Evolutionary conservation across 2,329 filamentous ascomycete genomes (phyloP).

Genomic region (Cladosporium cucumerinum): DNA sequence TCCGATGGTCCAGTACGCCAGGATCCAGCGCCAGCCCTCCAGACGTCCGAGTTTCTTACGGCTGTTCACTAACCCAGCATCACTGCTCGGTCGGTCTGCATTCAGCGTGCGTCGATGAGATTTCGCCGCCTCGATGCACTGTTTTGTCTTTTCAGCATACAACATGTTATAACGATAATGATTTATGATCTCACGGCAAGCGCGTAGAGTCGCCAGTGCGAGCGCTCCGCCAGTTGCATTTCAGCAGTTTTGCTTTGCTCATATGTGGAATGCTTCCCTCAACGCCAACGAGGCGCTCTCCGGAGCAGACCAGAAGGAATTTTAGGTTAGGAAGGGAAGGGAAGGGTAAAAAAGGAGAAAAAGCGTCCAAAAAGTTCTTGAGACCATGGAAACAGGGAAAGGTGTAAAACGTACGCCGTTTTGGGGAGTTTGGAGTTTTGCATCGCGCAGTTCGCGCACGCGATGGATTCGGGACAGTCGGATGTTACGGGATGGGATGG

Average conservation of each 20-base stretch:
- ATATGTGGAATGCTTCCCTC: slow-evolving; percentile 11
- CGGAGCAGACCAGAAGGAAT: background rate
- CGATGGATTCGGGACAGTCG: background rate
- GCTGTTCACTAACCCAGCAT: slow-evolving; percentile 35
- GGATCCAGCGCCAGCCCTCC: slow-evolving; percentile 30
- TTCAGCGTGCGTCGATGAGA: slow-evolving; percentile 21
- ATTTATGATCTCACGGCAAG: slow-evolving; percentile 16
- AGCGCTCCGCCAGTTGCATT: slow-evolving; percentile 17
- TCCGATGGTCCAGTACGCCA: slow-evolving; percentile 66
- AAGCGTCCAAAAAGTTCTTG: slow-evolving; percentile 11
- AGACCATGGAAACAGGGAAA: background rate
- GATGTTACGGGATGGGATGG: background rate
- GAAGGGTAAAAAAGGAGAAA: background rate
- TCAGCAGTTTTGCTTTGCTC: background rate
- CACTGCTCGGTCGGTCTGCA: slow-evolving; percentile 25
- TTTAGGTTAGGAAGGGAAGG: background rate
- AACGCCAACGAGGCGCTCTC: slow-evolving; percentile 7
- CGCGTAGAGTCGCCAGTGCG: slow-evolving; percentile 14
- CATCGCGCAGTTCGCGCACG: background rate
- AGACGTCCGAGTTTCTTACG: slow-evolving; percentile 32
- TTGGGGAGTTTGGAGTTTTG: background rate
- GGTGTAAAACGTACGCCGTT: background rate
- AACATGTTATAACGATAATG: slow-evolving; percentile 16
- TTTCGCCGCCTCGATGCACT: background rate
- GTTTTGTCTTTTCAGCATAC: slow-evolving; percentile 9